Evolutionary conservation across 2,329 filamentous ascomycete genomes (phyloP).

Genomic region (Macroventuria anomochaeta): DNA sequence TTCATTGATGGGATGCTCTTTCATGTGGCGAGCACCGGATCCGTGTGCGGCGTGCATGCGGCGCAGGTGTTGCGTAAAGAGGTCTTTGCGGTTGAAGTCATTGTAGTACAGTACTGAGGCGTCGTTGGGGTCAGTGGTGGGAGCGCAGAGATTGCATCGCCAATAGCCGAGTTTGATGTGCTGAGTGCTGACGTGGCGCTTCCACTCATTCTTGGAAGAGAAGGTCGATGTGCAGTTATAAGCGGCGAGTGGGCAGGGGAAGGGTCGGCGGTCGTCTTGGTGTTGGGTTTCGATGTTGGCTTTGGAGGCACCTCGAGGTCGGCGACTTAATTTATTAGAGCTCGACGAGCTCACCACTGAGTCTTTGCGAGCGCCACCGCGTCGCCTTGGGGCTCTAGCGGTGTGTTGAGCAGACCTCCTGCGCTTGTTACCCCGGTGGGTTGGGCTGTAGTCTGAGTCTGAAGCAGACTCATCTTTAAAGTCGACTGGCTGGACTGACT

Average conservation of each 20-base stretch:
- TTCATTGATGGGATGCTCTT: constrained; percentile 56
- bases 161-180: constrained; percentile 79
- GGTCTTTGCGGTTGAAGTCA: constrained; percentile 89
- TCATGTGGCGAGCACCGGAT: constrained; percentile 47
- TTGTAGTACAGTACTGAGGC: constrained; percentile 51
- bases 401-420: constrained; percentile 39
- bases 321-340: constrained; percentile 28
- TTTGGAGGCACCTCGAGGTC: constrained; percentile 21
- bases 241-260: constrained; percentile 77
- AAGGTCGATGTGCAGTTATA: constrained; percentile 79
- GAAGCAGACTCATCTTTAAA: constrained; percentile 38
- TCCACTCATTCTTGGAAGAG: constrained; percentile 91
- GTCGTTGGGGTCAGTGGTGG: constrained; percentile 42
- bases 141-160: constrained; percentile 71
- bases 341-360: constrained; percentile 21
- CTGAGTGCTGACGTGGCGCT: constrained; percentile 81
- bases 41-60: constrained; percentile 75
- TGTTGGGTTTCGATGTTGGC: constrained; percentile 15
- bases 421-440: constrained; percentile 25
- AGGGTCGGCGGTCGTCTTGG: constrained; percentile 57
- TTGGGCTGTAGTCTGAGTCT: constrained; percentile 48
- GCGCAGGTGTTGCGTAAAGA: constrained; percentile 86
- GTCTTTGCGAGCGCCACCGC: constrained; percentile 29
- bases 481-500: constrained; percentile 46
- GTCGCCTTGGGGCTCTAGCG: constrained; percentile 27